phyloP scores from a whole-genome alignment of 169 alveolate genomes.

The Plasmodium malariae region DNA sequence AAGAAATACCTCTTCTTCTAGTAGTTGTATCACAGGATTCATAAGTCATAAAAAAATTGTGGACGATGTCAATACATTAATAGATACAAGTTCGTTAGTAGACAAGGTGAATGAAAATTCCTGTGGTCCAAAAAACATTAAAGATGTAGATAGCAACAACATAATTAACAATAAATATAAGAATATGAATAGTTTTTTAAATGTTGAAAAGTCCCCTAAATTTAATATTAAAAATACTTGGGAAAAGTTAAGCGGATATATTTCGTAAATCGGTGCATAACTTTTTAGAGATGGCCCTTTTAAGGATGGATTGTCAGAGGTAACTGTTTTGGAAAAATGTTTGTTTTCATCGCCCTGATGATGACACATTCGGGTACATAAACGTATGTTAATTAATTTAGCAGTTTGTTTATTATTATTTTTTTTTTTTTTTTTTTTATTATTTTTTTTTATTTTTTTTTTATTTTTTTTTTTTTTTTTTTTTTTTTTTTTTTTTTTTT shows the following conservation, averaged over 20 bases:
- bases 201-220: constrained; percentile 44
- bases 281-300: no score
- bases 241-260: constrained; percentile 67
- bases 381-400: no score
- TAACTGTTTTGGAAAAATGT: no score
- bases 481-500: no score
- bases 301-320: no score
- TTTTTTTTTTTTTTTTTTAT: no score
- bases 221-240: constrained; percentile 74
- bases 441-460: no score
- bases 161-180: neutral
- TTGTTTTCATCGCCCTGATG: no score
- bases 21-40: neutral
- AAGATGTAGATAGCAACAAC: neutral
- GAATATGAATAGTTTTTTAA: neutral
- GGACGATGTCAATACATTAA: neutral
- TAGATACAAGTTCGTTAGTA: neutral
- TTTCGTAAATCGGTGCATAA: constrained; percentile 28
- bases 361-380: no score
- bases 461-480: no score
- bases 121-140: neutral
- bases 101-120: neutral
- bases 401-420: no score
- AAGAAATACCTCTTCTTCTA: constrained; percentile 24
- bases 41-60: neutral